phyloP scores from a whole-genome alignment of 2,329 filamentous ascomycete genomes.

The Cucurbitaria berberidis region DNA sequence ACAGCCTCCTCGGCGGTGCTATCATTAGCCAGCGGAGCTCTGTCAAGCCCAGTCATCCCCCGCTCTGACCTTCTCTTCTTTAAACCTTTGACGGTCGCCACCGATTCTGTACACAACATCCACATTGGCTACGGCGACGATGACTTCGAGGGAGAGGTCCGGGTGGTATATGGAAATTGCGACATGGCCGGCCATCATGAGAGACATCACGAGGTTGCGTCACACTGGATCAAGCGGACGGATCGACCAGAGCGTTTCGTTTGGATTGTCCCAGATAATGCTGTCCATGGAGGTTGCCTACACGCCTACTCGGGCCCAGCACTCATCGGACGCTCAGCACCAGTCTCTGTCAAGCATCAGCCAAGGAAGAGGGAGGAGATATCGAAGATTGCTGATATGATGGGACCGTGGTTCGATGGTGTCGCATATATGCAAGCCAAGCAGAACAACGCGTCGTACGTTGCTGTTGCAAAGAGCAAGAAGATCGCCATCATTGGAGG shows the following conservation, averaged over 20 bases:
- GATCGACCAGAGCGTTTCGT: constrained; percentile 54
- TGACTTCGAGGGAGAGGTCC: constrained; percentile 52
- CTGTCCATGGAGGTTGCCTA: constrained; percentile 50
- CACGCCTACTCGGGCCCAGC: constrained; percentile 52
- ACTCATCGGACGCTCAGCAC: constrained; percentile 52
- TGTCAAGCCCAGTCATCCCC: constrained; percentile 25
- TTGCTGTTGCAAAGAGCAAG: constrained; percentile 62
- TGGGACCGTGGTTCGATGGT: constrained; percentile 70
- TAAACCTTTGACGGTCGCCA: constrained; percentile 42
- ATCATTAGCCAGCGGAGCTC: constrained; percentile 28
- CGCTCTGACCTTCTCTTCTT: constrained; percentile 39
- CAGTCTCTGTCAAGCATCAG: constrained; percentile 46
- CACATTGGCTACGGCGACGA: constrained; percentile 53
- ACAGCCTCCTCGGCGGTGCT: constrained; percentile 35
- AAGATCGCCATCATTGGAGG: constrained; percentile 68
- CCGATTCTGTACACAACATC: constrained; percentile 57
- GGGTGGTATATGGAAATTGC: constrained; percentile 56
- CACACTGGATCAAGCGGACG: constrained; percentile 42
- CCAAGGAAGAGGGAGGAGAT: constrained; percentile 48
- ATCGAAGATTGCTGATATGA: constrained; percentile 59
- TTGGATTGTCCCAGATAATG: constrained; percentile 55
- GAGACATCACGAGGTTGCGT: constrained; percentile 55
- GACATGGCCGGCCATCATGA: constrained; percentile 42
- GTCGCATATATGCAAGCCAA: constrained; percentile 64
- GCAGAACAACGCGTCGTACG: constrained; percentile 60